A percentile compares a stretch with the other conserved stretches of the same genome.
Evolutionary conservation across 306 rosid genomes (phyloP).

Genomic region (Sechiopsis laciniata): DNA sequence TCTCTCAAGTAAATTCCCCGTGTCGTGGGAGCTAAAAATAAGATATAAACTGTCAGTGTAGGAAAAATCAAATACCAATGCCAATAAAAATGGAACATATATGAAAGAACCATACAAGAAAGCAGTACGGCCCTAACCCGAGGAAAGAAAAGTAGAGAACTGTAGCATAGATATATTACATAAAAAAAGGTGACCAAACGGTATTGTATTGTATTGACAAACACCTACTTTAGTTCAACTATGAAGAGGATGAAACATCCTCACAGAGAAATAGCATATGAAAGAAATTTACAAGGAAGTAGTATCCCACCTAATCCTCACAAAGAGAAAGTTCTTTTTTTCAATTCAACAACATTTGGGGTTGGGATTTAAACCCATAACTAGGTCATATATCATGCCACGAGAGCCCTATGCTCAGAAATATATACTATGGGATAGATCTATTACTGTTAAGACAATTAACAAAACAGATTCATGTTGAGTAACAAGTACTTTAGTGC

Average conservation of each 20-base stretch:
- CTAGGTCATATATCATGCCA: too few species aligned
- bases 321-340: background rate
- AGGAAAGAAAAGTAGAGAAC: background rate
- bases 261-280: background rate
- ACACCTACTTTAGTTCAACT: background rate
- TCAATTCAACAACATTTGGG: too few species aligned
- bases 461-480: background rate
- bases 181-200: background rate
- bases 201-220: background rate
- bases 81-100: background rate
- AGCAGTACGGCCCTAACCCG: background rate
- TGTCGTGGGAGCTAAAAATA: slow-evolving; percentile 56
- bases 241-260: background rate
- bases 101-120: background rate
- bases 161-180: background rate
- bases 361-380: too few species aligned
- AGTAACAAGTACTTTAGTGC: background rate
- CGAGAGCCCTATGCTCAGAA: too few species aligned
- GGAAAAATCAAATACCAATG: background rate
- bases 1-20: slow-evolving; percentile 95
- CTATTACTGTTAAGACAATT: background rate
- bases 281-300: background rate
- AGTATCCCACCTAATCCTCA: background rate
- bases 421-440: background rate
- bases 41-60: slow-evolving; percentile 1